Percentiles rank a stretch among this genome's conserved stretches.
Evolutionary conservation across 441 rosid species (phyloP).

Genomic region (Populus hybrid): DNA sequence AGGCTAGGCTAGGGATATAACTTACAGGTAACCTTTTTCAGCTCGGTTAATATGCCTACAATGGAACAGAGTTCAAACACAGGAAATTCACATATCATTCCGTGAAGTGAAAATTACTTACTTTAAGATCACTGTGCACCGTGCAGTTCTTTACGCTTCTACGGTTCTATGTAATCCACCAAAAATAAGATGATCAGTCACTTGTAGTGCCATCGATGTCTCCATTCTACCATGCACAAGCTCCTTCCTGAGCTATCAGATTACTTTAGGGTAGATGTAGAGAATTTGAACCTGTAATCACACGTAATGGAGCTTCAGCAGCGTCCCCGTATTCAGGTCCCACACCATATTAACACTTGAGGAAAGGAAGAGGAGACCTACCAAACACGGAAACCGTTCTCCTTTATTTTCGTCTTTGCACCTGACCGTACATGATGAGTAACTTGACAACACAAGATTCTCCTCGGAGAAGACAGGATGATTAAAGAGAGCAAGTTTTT

Average conservation of each 20-base stretch:
- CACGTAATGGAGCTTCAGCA: not conserved
- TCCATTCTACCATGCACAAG: not conserved
- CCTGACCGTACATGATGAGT: conserved; percentile 9
- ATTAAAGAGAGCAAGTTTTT: conserved; percentile 11
- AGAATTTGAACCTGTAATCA: not conserved
- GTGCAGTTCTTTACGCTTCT: no score
- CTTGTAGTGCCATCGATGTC: not conserved
- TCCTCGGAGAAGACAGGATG: conserved; percentile 12
- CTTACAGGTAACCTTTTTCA: no score
- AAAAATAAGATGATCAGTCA: not conserved
- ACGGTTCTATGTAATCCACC: no score
- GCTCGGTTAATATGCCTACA: no score
- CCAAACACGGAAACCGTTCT: not conserved
- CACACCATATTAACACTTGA: not conserved
- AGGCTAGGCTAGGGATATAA: no score
- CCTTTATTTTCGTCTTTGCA: not conserved
- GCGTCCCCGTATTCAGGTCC: not conserved
- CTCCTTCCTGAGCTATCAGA: not conserved
- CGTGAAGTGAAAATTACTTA: not conserved
- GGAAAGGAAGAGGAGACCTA: conserved; percentile 5
- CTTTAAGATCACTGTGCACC: not conserved
- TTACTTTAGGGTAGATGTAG: not conserved
- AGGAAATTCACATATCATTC: no score
- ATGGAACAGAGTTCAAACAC: no score
- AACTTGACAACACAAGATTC: conserved; percentile 22